Conservation (phyloP, 768 basidiomycete genomes). For the Psilocybe cyanescens region DNA sequence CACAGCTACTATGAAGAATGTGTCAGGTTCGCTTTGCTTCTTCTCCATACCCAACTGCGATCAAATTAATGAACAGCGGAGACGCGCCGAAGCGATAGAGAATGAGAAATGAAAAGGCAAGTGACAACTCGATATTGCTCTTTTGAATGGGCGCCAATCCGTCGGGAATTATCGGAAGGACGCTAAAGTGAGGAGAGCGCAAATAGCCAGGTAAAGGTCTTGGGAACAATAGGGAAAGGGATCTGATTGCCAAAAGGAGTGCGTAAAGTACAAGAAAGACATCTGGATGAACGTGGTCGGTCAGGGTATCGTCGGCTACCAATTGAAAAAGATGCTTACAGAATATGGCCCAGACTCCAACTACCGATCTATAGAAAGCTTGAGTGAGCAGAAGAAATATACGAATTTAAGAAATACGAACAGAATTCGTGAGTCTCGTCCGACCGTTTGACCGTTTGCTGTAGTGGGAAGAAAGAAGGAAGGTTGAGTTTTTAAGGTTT, state of each 20-base stretch:
- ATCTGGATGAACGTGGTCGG: conserved; percentile 18
- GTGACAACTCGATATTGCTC: conserved; percentile 63
- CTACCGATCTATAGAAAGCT: conserved; percentile 39
- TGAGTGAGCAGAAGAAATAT: conserved; percentile 17
- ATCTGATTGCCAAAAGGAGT: conserved; percentile 14
- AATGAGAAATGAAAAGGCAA: conserved; percentile 40
- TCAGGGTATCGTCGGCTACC: neutral
- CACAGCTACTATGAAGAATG: conserved; percentile 8
- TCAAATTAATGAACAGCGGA: conserved; percentile 24
- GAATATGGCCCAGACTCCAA: conserved; percentile 18
- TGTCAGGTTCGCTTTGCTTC: conserved; percentile 18
- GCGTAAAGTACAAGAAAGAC: conserved; percentile 21
- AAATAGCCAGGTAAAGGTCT: neutral
- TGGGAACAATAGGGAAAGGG: conserved; percentile 13
- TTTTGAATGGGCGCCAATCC: conserved; percentile 82
- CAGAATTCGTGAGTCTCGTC: conserved; percentile 99
- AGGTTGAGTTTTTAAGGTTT: conserved; percentile 37
- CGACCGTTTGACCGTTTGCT: conserved; percentile 96
- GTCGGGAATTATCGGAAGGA: conserved; percentile 60
- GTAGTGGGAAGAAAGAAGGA: conserved; percentile 40
- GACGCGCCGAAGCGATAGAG: conserved; percentile 36
- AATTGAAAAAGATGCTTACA: conserved; percentile 23
- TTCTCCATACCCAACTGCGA: conserved; percentile 27
- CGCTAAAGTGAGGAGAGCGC: conserved; percentile 88
- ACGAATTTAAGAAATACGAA: conserved; percentile 39